Evolutionary conservation across 2,329 filamentous ascomycete genomes (phyloP), one percentile per base, ranked within the genome.

Genomic region (Fusarium longipes): DNA sequence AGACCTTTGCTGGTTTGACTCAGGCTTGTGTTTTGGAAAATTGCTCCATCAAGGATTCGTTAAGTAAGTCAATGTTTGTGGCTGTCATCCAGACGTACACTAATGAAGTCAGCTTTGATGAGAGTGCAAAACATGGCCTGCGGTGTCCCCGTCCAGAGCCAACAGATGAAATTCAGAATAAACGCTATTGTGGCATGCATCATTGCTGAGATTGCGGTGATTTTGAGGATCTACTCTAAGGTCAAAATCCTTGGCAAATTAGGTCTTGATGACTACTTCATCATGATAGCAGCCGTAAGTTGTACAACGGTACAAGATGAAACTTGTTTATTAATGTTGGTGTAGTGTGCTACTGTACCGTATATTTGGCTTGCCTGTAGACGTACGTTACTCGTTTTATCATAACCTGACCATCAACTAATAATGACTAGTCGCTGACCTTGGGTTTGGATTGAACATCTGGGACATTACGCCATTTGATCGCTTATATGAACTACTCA

Each of bases 361-460:
- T 68, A 68, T 10, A 60, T 68, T 12, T 68, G 38, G 30, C 47
- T 65, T 8, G 60, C 63, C 5, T 65, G 60, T 35, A 65, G 49
- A 15, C 43, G 61, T 65, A 7, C 49, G 61, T 53, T 4, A 17
- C 24, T 7, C 2, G 4, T 24, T 14, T 5, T 9, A 5, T 6
- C 15, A 29, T 15, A 3, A 4, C 11, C 7, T 15, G 14, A 14
- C 18, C 8, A 27, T 6, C 14, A 15, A 12, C 32, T 64, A 24
- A 64, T 42, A 14, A 3, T 10, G 3, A 2, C 3, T 20, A 65
- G 61, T 68, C 20, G 56, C 65, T 24, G 65, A 68, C 57, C 65
- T 68, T 20, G 65, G 65, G 5, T 68, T 68, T 8, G 65, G 65
- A 6, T 24, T 68, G 4, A 62, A 68, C 18, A 68, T 68, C 5